Percentiles rank a stretch among this genome's conserved stretches.
phyloP scores from a whole-genome alignment of 768 basidiomycete genomes.

The Rhizopogon rudus region DNA sequence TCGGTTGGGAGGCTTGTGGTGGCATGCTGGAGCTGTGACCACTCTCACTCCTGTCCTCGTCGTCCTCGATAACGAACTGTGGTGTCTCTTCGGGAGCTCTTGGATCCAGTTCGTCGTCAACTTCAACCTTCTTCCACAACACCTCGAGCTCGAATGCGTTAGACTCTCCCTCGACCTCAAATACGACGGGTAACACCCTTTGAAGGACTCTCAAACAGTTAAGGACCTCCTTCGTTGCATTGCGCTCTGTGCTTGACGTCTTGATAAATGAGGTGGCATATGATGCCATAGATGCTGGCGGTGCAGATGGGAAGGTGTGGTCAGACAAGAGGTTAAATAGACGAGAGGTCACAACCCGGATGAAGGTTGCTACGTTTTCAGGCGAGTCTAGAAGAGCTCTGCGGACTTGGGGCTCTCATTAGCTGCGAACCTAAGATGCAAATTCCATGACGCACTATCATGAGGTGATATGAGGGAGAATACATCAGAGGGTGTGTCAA shows the following conservation, averaged over 20 bases:
- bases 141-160: slow-evolving; percentile 73
- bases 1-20: slow-evolving; percentile 19
- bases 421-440: slow-evolving; percentile 4
- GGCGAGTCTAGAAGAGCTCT: slow-evolving; percentile 78
- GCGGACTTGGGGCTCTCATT: slow-evolving; percentile 49
- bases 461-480: slow-evolving; percentile 85
- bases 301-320: slow-evolving; percentile 70
- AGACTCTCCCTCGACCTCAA: slow-evolving; percentile 70
- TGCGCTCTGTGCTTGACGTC: slow-evolving; percentile 47
- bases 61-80: slow-evolving; percentile 91
- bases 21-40: slow-evolving; percentile 26
- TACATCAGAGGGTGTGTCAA: slow-evolving; percentile 88
- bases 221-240: slow-evolving; percentile 79
- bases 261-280: slow-evolving; percentile 72
- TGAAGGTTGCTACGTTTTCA: slow-evolving; percentile 80
- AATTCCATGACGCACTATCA: slow-evolving; percentile 54
- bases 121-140: slow-evolving; percentile 71
- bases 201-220: slow-evolving; percentile 91
- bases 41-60: slow-evolving; percentile 50
- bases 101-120: slow-evolving; percentile 30
- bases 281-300: slow-evolving; percentile 50
- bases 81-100: slow-evolving; percentile 25
- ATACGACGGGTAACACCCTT: slow-evolving; percentile 85
- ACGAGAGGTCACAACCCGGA: slow-evolving; percentile 61
- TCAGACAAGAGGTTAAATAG: slow-evolving; percentile 74